phyloP scores from a whole-genome alignment of 176 grass and related monocot species.

The Rhynchospora tenuis region DNA sequence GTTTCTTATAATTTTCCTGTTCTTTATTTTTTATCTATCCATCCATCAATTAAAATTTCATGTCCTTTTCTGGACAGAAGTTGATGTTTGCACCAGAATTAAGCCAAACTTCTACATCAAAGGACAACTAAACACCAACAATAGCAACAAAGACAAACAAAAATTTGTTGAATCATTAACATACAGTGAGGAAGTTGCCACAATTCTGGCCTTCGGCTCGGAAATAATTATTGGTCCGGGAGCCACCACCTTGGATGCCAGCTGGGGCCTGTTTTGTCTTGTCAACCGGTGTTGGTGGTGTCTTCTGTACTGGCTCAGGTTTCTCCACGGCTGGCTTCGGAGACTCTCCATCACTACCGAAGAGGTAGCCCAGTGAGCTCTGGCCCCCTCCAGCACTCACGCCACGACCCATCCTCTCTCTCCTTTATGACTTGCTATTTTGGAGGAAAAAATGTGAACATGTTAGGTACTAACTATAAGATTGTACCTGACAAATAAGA shows the following conservation, averaged over 20 bases:
- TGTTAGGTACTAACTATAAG: background rate
- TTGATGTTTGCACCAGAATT: background rate
- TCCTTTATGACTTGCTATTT: background rate
- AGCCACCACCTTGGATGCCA: slow-evolving; percentile 32
- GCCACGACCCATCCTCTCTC: slow-evolving; percentile 45
- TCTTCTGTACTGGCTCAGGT: background rate
- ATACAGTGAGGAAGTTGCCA: slow-evolving; percentile 66
- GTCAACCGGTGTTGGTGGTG: background rate
- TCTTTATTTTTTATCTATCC: background rate
- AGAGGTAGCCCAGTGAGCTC: slow-evolving; percentile 65
- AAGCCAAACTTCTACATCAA: background rate
- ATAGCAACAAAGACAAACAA: background rate
- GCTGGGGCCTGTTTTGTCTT: slow-evolving; percentile 36
- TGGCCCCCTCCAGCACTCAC: slow-evolving; percentile 54
- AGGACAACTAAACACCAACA: background rate
- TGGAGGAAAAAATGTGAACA: background rate
- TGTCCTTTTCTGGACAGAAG: background rate
- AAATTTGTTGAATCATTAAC: background rate
- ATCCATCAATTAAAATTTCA: background rate
- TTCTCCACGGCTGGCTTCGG: slow-evolving; percentile 16
- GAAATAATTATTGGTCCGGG: slow-evolving; percentile 56
- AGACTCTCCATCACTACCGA: slow-evolving; percentile 31
- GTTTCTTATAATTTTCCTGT: background rate
- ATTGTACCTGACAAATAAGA: background rate
- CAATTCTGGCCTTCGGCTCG: slow-evolving; percentile 56